Evolutionary conservation across 2,329 filamentous ascomycete genomes (phyloP).

Genomic region (Cladosporium velox): DNA sequence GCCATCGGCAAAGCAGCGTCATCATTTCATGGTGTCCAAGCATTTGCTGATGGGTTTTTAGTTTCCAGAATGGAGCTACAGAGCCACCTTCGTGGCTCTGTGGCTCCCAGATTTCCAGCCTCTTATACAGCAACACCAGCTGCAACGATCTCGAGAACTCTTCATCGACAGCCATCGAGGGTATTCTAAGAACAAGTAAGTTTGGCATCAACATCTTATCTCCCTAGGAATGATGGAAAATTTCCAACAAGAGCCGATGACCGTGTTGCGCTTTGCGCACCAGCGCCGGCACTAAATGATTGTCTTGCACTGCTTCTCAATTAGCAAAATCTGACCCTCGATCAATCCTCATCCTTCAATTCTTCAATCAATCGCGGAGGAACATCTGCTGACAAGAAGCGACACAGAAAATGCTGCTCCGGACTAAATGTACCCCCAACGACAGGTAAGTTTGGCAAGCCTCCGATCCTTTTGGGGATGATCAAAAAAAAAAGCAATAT

Average conservation of each 20-base stretch:
- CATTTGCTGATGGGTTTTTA: not conserved
- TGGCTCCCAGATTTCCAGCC: not conserved
- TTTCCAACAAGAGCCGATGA: not conserved
- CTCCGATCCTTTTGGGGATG: not conserved
- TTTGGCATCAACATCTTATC: not conserved
- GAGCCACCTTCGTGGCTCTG: not conserved
- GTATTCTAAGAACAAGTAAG: not conserved
- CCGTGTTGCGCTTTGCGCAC: not conserved
- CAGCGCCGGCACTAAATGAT: not conserved
- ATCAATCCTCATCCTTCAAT: not conserved
- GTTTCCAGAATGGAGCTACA: not conserved
- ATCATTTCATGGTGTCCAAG: not conserved
- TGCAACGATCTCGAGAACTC: not conserved
- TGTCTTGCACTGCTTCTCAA: not conserved
- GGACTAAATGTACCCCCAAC: not conserved
- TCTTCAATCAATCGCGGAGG: no score
- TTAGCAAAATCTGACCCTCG: not conserved
- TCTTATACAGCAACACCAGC: not conserved
- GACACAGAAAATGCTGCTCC: no score
- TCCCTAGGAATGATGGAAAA: not conserved
- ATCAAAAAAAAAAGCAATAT: not conserved
- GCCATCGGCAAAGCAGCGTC: not conserved
- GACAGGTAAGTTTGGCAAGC: not conserved
- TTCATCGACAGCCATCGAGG: not conserved
- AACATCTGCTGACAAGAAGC: no score